Evolutionary conservation across 108 stramenopile species (phyloP), one percentile per base, ranked within the genome.

Genomic region (Cyclotella baltica): DNA sequence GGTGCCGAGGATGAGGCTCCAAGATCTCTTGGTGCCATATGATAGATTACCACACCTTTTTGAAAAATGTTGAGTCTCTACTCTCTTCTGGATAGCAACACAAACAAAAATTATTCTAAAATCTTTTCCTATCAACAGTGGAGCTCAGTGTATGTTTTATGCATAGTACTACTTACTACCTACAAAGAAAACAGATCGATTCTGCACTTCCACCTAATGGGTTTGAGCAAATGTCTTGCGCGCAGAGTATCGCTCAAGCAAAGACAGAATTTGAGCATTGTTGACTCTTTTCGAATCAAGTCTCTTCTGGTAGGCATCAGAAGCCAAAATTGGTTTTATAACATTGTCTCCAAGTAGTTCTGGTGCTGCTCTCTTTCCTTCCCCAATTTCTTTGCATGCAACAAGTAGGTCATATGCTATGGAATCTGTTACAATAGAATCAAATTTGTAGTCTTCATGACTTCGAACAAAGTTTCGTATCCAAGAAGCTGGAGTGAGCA

Each of bases 401-500:
- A 90, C 85, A 85, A 95, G 80, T 47, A 97, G 88, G 66, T 97
- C 96, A 62, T 93, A 89, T 82, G 98, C 98, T 64, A 99, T 96
- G 37, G 86, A 81, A 40, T 98, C 95, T 11, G 93, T 70, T n/a
- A 99, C 86, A 35, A 96, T 81, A 13, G 96, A 97, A 75, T 99
- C 99, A 16, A 85, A 72, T 73, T 95, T 88, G 91, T 99, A 99
- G n/a, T 84, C 93, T 23, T 96, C 91, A 76, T 99, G 99, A 47
- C 56, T 79, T 38, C 88, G 80, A 20, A 99, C 90, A 67, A 97
- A 99, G 37, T 93, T 84, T 52, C 99, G 84, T 25, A 98, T 92
- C 98, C 98, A 99, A 4, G 96, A 89, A 3, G 99, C 99, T 23
- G 97, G 88, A 31, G 98, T 99, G 15, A 92, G 55, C 20, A 98